Percentiles rank a stretch among this genome's conserved stretches.
These are phyloP conservation scores for Colletotrichum orbiculare DNA, from an alignment of 2,329 filamentous ascomycete genomes.

Conservation along the genomic window DNA sequence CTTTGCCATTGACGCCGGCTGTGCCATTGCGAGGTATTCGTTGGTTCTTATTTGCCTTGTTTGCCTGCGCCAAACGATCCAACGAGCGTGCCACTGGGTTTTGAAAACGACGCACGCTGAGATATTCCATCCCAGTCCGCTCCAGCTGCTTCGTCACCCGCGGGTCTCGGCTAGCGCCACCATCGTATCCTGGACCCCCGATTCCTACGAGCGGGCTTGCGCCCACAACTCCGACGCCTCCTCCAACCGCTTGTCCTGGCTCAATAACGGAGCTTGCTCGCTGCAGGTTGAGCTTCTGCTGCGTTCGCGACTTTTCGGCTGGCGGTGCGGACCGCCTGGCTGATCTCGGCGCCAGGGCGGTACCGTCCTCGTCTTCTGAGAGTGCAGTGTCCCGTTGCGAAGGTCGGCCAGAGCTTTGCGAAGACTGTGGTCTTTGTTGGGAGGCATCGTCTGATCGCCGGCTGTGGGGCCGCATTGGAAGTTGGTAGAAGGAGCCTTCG, in stretches of 20 bases:
- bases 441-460: slow-evolving; percentile 47
- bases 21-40: slow-evolving; percentile 58
- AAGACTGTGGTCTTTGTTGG: slow-evolving; percentile 54
- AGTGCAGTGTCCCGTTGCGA: slow-evolving; percentile 14
- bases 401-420: slow-evolving; percentile 48
- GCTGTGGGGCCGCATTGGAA: slow-evolving; percentile 42
- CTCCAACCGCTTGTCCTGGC: slow-evolving; percentile 61
- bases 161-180: slow-evolving; percentile 64
- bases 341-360: slow-evolving; percentile 59
- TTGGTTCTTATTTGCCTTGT: slow-evolving; percentile 59
- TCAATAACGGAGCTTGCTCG: slow-evolving; percentile 79
- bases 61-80: slow-evolving; percentile 47
- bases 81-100: slow-evolving; percentile 76
- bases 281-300: slow-evolving; percentile 81
- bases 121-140: slow-evolving; percentile 77
- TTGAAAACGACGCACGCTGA: slow-evolving; percentile 78
- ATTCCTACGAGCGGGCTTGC: slow-evolving; percentile 62
- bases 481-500: slow-evolving; percentile 64
- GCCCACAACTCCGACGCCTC: slow-evolving; percentile 52
- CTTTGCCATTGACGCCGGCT: slow-evolving; percentile 51
- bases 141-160: slow-evolving; percentile 74
- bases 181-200: slow-evolving; percentile 66
- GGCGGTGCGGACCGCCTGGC: slow-evolving; percentile 53
- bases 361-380: slow-evolving; percentile 50
- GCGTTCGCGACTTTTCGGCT: slow-evolving; percentile 72